A percentile compares a stretch with the other conserved stretches of the same genome.
phyloP scores from a whole-genome alignment of 768 basidiomycete genomes.

The Pholiota microspora region DNA sequence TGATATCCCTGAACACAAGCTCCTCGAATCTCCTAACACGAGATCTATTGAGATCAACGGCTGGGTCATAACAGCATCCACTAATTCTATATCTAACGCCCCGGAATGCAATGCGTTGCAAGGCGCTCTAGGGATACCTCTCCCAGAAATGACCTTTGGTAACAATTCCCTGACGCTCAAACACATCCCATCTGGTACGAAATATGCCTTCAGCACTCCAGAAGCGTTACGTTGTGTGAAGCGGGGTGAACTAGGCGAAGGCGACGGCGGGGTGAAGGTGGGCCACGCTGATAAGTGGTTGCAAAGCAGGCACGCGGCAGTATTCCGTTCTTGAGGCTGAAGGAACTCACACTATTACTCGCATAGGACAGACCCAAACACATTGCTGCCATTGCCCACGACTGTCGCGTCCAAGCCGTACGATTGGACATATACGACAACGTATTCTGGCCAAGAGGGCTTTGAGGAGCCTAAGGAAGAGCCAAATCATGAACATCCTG shows the following conservation, averaged over 20 bases:
- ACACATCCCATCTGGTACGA: slow-evolving; percentile 64
- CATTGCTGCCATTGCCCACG: slow-evolving; percentile 62
- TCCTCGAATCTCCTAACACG: slow-evolving; percentile 67
- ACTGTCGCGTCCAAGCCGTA: slow-evolving; percentile 82
- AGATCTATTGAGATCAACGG: slow-evolving; percentile 64
- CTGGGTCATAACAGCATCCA: slow-evolving; percentile 72
- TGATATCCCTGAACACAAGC: slow-evolving; percentile 58
- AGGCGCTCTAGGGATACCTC: slow-evolving; percentile 63
- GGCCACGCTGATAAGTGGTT: slow-evolving; percentile 95
- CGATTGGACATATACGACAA: slow-evolving; percentile 98
- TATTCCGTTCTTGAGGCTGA: slow-evolving; percentile 8
- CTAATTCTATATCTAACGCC: slow-evolving; percentile 79
- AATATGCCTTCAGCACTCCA: slow-evolving; percentile 61
- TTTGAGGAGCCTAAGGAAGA: slow-evolving; percentile 12
- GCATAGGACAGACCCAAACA: slow-evolving; percentile 67
- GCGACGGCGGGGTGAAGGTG: slow-evolving; percentile 93
- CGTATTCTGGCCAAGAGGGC: slow-evolving; percentile 64
- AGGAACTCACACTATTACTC: slow-evolving; percentile 20
- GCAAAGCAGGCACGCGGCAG: slow-evolving; percentile 66
- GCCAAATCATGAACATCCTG: slow-evolving; percentile 8
- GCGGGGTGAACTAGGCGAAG: slow-evolving; percentile 69
- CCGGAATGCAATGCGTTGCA: slow-evolving; percentile 71
- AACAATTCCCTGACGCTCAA: slow-evolving; percentile 70
- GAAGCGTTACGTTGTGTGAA: slow-evolving; percentile 72
- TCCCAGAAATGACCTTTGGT: slow-evolving; percentile 98